Conservation (phyloP, 768 basidiomycete species). For the Agaricus subrufescens region DNA sequence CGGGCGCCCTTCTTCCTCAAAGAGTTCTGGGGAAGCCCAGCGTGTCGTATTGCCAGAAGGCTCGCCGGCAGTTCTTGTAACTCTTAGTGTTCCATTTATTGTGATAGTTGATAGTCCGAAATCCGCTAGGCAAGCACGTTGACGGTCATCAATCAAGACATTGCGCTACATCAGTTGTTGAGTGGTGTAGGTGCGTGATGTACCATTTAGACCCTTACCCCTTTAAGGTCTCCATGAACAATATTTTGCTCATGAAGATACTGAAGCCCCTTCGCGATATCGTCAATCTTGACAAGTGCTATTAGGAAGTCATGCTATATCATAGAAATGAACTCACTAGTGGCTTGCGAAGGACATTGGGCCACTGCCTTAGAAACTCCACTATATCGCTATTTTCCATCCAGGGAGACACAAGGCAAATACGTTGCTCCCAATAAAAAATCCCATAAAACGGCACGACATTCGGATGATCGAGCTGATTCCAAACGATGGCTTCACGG, state of each 20-base stretch:
- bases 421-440: neutral
- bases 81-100: neutral
- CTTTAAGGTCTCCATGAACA: constrained; percentile 15
- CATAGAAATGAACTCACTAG: neutral
- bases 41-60: neutral
- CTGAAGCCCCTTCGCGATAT: constrained; percentile 7
- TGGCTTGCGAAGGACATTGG: neutral
- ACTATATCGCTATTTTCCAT: constrained; percentile 11
- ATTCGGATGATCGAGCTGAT: neutral
- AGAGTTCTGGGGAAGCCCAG: constrained; percentile 16
- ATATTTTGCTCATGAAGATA: constrained; percentile 12
- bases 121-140: neutral
- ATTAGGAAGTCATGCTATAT: neutral
- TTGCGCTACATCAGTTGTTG: neutral
- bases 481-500: constrained; percentile 6
- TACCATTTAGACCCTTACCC: neutral
- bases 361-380: neutral
- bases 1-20: constrained; percentile 21
- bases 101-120: constrained; percentile 8
- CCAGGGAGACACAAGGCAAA: constrained; percentile 13
- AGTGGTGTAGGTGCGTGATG: neutral
- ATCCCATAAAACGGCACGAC: constrained; percentile 7
- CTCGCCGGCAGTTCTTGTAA: neutral
- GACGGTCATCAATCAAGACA: constrained; percentile 8
- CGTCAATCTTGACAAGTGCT: constrained; percentile 18